Evolutionary conservation across 345 rosid species (phyloP).

Genomic region (Excoecaria agallocha): DNA sequence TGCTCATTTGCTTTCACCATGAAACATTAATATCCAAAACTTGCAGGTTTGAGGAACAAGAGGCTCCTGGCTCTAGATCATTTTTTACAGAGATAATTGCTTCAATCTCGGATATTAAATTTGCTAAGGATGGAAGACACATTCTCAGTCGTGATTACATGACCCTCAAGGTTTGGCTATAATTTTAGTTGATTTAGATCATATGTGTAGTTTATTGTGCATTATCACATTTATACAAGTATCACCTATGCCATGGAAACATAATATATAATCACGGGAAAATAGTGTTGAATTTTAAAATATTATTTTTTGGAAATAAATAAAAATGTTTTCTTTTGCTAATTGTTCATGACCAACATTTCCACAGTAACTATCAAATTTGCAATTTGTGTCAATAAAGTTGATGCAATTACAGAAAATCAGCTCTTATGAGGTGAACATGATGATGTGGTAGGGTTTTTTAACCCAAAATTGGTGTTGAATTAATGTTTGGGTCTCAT

Average conservation of each 20-base stretch:
- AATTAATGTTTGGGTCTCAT: not conserved
- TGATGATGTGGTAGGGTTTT: not conserved
- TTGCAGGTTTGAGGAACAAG: constrained; percentile 92
- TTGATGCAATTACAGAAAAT: not conserved
- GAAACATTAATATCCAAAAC: not conserved
- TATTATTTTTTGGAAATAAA: no score
- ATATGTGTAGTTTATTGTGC: not conserved
- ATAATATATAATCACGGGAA: not conserved
- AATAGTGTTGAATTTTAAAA: not conserved
- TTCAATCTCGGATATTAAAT: constrained; percentile 93
- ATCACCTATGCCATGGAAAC: not conserved
- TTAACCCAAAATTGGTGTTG: not conserved
- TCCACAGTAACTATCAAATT: no score
- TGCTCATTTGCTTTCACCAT: not conserved
- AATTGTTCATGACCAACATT: not conserved
- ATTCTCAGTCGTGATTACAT: constrained; percentile 98
- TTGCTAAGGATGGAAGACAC: constrained; percentile 82
- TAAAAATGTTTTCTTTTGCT: no score
- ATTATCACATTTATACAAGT: not conserved
- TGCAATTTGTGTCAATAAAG: not conserved
- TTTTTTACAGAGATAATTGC: constrained; percentile 99
- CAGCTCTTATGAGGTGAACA: not conserved
- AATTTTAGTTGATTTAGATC: not conserved
- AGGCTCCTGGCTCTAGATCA: constrained; percentile 85
- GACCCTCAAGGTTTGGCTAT: constrained; percentile 85